Base-by-base conservation (phyloP, 805 yeast species). In the Barnettozyma californica region DNA sequence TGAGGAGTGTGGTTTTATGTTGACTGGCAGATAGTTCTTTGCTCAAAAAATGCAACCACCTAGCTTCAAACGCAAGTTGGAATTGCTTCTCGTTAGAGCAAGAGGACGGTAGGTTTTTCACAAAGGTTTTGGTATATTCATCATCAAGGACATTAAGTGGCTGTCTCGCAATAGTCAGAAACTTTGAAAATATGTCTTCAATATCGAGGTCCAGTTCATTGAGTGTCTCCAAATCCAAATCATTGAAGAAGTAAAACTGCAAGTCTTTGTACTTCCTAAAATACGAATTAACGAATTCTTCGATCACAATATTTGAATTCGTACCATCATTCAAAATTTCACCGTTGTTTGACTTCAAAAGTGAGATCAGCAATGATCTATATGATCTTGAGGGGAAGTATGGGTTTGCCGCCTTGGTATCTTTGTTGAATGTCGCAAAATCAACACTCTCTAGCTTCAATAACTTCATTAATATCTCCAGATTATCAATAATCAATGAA, bases 241-340 rank as follows among this genome's bases (percentile, higher is more conserved):
- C 81, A 35, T 73, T 68, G 60, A 84, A 80, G 55, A 87, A 83
- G 60, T 83, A 86, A 61, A 72, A 88, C 56, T 90, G 87, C 49
- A 92, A 66, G 63, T 92, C 99, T 71, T 87, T 87, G 63, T 76
- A 78, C 55, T 73, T 73, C 27, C 60, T 58, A 59, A 83, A 83
- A 51, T 77, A 81, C 25, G 68, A 69, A 20, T 74, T 80, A 26
- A 72, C 58, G 58, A 86, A 87, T 60, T 84, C 88, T 44, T 71
- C 62, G 14, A 80, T 50, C 11, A 76, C 62, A 45, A 77, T 72
- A 59, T 73, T 75, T 14, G 75, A 74, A 31, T 73, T 67, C 0
- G 79, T 65, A 10, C 76, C 77, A 58, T 81, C 83, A 3, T 64
- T 59, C 23, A 73, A 64, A 6, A 70, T 57, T 4, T 68, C 68